Conservation (phyloP, 192 early-diverging fungal species). For the Rhizophagus clarus region DNA sequence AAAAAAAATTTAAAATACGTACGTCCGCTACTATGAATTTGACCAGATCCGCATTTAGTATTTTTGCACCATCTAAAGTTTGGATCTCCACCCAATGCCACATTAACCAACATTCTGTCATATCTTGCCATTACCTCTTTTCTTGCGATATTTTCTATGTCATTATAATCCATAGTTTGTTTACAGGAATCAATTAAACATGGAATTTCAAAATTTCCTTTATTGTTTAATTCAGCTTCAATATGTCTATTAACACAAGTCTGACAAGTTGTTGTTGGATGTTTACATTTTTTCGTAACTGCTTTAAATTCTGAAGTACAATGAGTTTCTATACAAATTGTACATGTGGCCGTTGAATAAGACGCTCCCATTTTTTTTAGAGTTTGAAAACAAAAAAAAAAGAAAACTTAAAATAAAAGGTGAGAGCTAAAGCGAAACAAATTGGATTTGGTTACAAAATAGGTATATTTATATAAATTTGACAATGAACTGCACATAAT, state of each 20-base stretch:
- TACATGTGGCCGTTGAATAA: too few relatives aligned
- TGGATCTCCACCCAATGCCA: background rate
- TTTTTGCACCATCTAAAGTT: conserved; percentile 33
- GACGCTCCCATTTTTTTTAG: too few relatives aligned
- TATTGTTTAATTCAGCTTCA: background rate
- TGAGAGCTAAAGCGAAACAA: too few relatives aligned
- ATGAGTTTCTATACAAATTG: too few relatives aligned
- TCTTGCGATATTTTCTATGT: background rate
- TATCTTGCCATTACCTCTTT: conserved; percentile 9
- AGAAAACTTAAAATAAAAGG: too few relatives aligned
- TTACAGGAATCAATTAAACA: background rate
- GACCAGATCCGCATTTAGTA: conserved; percentile 12
- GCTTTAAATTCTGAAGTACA: too few relatives aligned
- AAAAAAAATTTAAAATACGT: background rate
- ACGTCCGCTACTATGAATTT: conserved; percentile 27
- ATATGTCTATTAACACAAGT: conserved; percentile 10
- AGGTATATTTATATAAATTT: too few relatives aligned
- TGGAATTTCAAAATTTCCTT: background rate
- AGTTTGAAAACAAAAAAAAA: too few relatives aligned
- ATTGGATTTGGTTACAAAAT: too few relatives aligned
- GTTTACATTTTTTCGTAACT: background rate
- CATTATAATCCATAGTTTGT: background rate
- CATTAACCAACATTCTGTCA: background rate
- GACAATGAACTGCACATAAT: too few relatives aligned
- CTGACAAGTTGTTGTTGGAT: background rate